phyloP scores from a whole-genome alignment of 768 basidiomycete genomes.

The Auriscalpium orientale region DNA sequence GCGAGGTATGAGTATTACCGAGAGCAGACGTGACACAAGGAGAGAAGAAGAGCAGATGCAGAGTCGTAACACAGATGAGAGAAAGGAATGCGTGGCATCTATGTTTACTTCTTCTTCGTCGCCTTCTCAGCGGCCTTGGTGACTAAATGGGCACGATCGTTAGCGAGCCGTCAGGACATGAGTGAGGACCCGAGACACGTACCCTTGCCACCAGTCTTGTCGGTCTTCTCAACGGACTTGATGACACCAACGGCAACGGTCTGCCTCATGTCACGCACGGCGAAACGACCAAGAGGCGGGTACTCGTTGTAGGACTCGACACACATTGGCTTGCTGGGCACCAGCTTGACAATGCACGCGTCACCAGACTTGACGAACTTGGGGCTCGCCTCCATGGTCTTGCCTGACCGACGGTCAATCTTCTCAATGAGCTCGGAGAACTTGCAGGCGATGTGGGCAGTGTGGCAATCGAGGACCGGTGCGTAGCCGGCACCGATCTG shows the following conservation, averaged over 20 bases:
- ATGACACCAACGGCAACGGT: constrained; percentile 98
- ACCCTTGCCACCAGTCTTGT: constrained; percentile 85
- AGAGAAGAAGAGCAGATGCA: constrained; percentile 32
- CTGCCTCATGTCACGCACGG: constrained; percentile 99
- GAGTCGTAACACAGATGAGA: constrained; percentile 33
- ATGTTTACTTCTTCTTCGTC: constrained; percentile 86
- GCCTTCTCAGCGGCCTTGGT: constrained; percentile 97
- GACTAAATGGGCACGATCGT: constrained; percentile 35
- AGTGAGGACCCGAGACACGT: constrained; percentile 17
- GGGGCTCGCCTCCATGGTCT: constrained; percentile 78
- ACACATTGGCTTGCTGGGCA: constrained; percentile 95
- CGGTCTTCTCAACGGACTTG: constrained; percentile 95
- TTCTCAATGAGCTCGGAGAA: constrained; percentile 98
- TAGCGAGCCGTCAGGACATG: neutral
- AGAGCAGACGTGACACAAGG: constrained; percentile 21
- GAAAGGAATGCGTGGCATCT: constrained; percentile 51
- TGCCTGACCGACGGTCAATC: constrained; percentile 98
- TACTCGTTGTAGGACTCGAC: constrained; percentile 93
- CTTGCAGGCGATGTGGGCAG: constrained; percentile 99
- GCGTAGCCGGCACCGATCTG: constrained; percentile 99
- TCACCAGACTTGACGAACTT: constrained; percentile 99
- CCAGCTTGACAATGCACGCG: constrained; percentile 96
- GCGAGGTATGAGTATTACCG: constrained; percentile 20
- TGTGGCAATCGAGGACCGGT: constrained; percentile 99
- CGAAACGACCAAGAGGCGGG: constrained; percentile 98